These are phyloP conservation scores for Hyaloperonospora arabidopsidis DNA, from an alignment of 352 stramenopile genomes.

Conservation along the genomic window DNA sequence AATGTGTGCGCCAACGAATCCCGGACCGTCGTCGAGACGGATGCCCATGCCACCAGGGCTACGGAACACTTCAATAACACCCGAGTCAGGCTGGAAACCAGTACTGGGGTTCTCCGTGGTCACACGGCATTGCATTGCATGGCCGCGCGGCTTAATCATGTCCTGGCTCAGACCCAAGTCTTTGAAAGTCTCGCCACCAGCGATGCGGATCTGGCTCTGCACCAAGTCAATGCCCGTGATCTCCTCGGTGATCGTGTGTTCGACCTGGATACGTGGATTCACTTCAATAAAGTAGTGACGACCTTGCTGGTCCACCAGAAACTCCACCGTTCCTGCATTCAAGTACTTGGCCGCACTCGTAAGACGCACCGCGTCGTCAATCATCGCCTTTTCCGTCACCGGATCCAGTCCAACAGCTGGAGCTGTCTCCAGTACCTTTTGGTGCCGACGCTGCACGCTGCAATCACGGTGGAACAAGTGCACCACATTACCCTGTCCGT, in stretches of 20 bases:
- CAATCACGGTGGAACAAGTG: conserved; percentile 96
- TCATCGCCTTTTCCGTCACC: conserved; percentile 86
- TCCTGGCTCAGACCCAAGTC: conserved; percentile 93
- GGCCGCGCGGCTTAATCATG: conserved; percentile 86
- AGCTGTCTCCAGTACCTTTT: conserved; percentile 96
- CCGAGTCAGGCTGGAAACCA: conserved; percentile 95
- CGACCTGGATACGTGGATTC: conserved; percentile 96
- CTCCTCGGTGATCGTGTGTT: conserved; percentile 90
- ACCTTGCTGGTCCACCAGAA: conserved; percentile 91
- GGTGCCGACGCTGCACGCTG: conserved; percentile 95
- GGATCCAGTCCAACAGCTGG: conserved; percentile 80
- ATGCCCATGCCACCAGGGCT: conserved; percentile 93
- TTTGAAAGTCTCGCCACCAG: conserved; percentile 86
- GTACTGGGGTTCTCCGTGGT: conserved; percentile 92
- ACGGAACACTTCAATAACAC: conserved; percentile 94
- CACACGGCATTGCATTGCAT: conserved; percentile 96
- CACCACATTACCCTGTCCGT: conserved; percentile 90
- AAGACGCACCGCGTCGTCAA: conserved; percentile 88
- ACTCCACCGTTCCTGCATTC: conserved; percentile 97
- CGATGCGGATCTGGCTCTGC: conserved; percentile 93
- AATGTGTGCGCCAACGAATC: conserved; percentile 94
- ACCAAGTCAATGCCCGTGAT: conserved; percentile 95
- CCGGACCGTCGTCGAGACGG: conserved; percentile 91
- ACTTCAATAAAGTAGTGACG: conserved; percentile 98
- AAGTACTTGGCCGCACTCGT: conserved; percentile 89